Base-by-base conservation (phyloP, 805 yeast species). In the Candida boleticola region DNA sequence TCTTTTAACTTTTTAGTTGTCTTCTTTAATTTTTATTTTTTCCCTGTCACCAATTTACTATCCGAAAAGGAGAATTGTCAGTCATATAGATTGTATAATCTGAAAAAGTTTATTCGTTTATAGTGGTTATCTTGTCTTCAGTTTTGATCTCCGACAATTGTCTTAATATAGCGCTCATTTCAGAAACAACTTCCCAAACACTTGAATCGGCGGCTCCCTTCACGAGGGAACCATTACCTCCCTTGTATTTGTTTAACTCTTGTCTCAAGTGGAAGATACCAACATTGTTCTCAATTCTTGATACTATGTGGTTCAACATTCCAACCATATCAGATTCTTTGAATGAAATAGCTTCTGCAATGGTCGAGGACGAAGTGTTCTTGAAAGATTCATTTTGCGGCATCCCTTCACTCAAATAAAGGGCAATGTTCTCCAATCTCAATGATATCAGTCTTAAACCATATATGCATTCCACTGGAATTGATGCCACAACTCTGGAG, bases 251-350 rank as follows among this genome's bases (percentile, higher is more conserved):
- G 36, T 57, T 55, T 46, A 64, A 16, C 33, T 61, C 59, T 42
- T 68, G 73, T 35, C 74, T 53, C 41, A 69, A 40, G 38, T 54
- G 57, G 16, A 70, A 46, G 2, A 57, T 48, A 7, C 65, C 58
- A 13, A 78, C 77, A 45, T 78, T 69, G 40, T 79, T 74, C 55
- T 87, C 95, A 30, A 86, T 67, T 57, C 95, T 72, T 0, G 89
- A 78, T 11, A 84, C 76, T 21, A 83, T 63, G 49, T 81, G 85
- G 44, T 83, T 88, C 46, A 85, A 64, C 34, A 83, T 68, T 3
- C 74, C 66, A 31, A 80, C 59, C 30, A 82, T 55, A 32, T 83
- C 89, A 20, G 25, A 42, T 44, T 57, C 63, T 37, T 51, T 53
- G 43, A 56, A 51, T 19, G 49, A 39, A 43, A 44, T 52, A 40